Base-by-base conservation (phyloP, 2,329 filamentous ascomycete species). In the Blumeria hordei region DNA sequence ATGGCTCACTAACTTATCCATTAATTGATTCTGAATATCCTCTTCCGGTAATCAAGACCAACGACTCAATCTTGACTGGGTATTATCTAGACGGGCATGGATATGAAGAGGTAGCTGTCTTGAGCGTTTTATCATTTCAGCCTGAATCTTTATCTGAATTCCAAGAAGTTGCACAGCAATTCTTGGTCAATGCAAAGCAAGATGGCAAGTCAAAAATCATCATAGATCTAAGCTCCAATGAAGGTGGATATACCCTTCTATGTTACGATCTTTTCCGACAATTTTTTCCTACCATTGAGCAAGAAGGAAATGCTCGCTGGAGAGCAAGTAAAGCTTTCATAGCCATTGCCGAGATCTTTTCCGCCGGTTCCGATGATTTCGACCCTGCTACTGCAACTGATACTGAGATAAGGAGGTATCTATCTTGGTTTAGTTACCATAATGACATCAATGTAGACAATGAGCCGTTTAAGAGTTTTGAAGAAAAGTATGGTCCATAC, bases 181-280 rank as follows among this genome's bases (percentile, higher is more conserved):
- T 28, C 21, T 28, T 28, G 21, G 4, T 28, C 21, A 28, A 28
- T 63, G 71, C 71, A 11, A 69, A 71, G 44, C 58, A 63, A 1
- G 67, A 68, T 1, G 69, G 70, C 1, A 79, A 78, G 62, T 74
- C 69, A 1, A 78, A 76, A 63, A 68, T 85, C 5, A 70, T 85
- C 34, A 74, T 85, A 56, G 81, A 85, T 59, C 62, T 84, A 6
- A 72, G 74, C 3, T 70, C 68, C 1, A 85, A 85, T 59, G 69
- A 69, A 0, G 81, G 81, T 43, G 80, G 81, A 1, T 65, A 65
- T 45, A 62, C 76, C 12, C 60, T 67, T 7, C 67, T 70, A 7
- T 72, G 71, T 0, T 71, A 70, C 45, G 70, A 74, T 54, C 57
- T 28, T 2, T 28, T 28, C 21, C 21, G 21, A 28, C 21, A 28